Evolutionary conservation across 2,329 filamentous ascomycete species (phyloP), one percentile per base, ranked within the genome.

Genomic region (Waltergamsia citrina): DNA sequence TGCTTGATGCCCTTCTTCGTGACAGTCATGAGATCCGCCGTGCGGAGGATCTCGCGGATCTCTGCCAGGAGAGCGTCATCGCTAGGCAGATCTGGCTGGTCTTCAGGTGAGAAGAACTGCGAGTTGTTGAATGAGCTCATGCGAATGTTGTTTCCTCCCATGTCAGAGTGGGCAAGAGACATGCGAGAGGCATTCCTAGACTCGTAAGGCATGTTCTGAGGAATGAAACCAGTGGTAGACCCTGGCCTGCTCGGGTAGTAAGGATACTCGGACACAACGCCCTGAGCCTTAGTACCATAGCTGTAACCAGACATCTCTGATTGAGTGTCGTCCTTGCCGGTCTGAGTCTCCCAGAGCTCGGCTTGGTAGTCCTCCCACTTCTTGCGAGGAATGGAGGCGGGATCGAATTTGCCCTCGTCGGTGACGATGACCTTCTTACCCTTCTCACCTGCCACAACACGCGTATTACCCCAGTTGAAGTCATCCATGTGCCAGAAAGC

Each of bases 401-500:
- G 90, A 53, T 98, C 92, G 53, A 96, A 98, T 59, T 94, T 95
- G 66, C 92, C 92, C 63, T 98, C 92, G 56, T 98, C 92, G 2
- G 87, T 85, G 44, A 98, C 81, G 47, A 98, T 77, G 41, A 96
- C 67, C 68, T 95, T 90, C 56, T 86, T 81, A 43, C 92, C 92
- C 57, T 81, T 81, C 56, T 98, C 92, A 54, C 92, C 92, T 7
- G 85, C 92, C 43, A 98, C 87, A 38, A 98, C 77, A 77, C 92
- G 90, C 26, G 92, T 98, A 62, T 95, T 98, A 62, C 92, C 92
- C 92, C 92, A 98, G 49, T 83, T 85, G 74, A 98, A 98, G 63
- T 98, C 92, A 59, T 98, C 92, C 92, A 96, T 96, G 64, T 95
- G 76, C 92, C 92, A 98, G 74, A 98, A 98, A 32, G 90, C 73